These are phyloP conservation scores for Aspergillus tanneri DNA, from an alignment of 2,329 filamentous ascomycete genomes.

Conservation along the genomic window DNA sequence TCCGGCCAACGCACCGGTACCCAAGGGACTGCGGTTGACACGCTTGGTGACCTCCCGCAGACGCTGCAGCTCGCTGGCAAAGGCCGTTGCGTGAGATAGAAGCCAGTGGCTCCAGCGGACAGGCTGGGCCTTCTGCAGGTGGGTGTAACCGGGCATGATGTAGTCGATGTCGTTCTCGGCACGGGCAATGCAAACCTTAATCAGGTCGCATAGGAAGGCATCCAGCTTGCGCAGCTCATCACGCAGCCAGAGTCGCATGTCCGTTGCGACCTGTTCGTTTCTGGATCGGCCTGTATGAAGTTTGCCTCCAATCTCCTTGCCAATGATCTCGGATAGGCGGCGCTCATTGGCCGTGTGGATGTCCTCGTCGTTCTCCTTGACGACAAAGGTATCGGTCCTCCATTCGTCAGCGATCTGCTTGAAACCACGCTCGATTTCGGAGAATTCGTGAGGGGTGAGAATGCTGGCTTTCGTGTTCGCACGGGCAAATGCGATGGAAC, in stretches of 20 bases:
- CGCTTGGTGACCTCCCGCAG: conserved; percentile 69
- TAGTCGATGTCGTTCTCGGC: conserved; percentile 73
- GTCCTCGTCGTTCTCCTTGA: conserved; percentile 51
- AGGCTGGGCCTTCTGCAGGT: conserved; percentile 78
- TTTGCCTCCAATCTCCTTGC: conserved; percentile 81
- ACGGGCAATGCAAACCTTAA: conserved; percentile 66
- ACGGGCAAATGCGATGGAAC: conserved; percentile 76
- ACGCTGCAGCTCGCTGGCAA: conserved; percentile 72
- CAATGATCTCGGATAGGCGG: conserved; percentile 77
- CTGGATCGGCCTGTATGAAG: conserved; percentile 83
- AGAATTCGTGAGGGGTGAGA: conserved; percentile 70
- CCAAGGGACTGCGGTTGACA: conserved; percentile 71
- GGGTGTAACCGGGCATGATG: conserved; percentile 86
- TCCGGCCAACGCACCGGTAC: conserved; percentile 74
- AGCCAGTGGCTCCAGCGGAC: conserved; percentile 82
- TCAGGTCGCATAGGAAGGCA: conserved; percentile 63
- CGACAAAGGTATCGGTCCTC: conserved; percentile 39
- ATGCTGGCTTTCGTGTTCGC: conserved; percentile 76
- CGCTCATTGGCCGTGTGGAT: conserved; percentile 73
- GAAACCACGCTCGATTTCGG: conserved; percentile 70
- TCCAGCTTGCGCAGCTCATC: conserved; percentile 72
- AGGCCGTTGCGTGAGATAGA: conserved; percentile 69
- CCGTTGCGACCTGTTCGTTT: conserved; percentile 87
- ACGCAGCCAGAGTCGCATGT: conserved; percentile 86
- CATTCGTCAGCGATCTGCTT: conserved; percentile 52